These are phyloP conservation scores for Chytriomyces confervae DNA, from an alignment of 192 early-diverging fungal genomes.

Conservation along the genomic window DNA sequence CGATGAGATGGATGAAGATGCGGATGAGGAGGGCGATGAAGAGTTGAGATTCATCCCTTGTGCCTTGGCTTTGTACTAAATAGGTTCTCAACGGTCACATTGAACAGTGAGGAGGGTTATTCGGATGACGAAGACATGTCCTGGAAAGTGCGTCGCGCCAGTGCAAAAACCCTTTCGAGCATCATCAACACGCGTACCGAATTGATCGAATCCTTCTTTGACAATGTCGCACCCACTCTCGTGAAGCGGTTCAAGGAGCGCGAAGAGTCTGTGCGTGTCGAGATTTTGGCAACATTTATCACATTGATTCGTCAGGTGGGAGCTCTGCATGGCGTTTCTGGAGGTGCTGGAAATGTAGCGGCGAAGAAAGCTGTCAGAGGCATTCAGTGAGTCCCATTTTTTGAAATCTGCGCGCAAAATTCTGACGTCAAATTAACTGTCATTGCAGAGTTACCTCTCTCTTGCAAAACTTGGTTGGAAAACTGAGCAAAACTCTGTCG, in stretches of 20 bases:
- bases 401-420: background rate
- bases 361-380: too few relatives aligned
- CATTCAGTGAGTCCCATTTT: too few relatives aligned
- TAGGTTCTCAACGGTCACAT: background rate
- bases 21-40: slow-evolving; percentile 44
- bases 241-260: slow-evolving; percentile 82
- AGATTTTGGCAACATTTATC: slow-evolving; percentile 76
- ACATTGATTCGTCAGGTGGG: slow-evolving; percentile 63
- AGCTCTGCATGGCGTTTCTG: slow-evolving; percentile 3
- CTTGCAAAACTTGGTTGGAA: slow-evolving; percentile 68
- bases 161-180: slow-evolving; percentile 71
- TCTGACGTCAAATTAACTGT: background rate
- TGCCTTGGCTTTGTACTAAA: too few relatives aligned
- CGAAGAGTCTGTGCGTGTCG: slow-evolving; percentile 83
- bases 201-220: slow-evolving; percentile 66
- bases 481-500: slow-evolving; percentile 65
- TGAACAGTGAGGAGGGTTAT: slow-evolving; percentile 59
- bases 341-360: too few relatives aligned
- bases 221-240: slow-evolving; percentile 72
- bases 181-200: slow-evolving; percentile 76
- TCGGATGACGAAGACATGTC: slow-evolving; percentile 91
- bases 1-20: slow-evolving; percentile 58
- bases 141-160: slow-evolving; percentile 87
- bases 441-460: slow-evolving; percentile 44
- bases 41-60: slow-evolving; percentile 37